Base-by-base conservation (phyloP, 2,329 filamentous ascomycete species). In the Passalora sequoiae region DNA sequence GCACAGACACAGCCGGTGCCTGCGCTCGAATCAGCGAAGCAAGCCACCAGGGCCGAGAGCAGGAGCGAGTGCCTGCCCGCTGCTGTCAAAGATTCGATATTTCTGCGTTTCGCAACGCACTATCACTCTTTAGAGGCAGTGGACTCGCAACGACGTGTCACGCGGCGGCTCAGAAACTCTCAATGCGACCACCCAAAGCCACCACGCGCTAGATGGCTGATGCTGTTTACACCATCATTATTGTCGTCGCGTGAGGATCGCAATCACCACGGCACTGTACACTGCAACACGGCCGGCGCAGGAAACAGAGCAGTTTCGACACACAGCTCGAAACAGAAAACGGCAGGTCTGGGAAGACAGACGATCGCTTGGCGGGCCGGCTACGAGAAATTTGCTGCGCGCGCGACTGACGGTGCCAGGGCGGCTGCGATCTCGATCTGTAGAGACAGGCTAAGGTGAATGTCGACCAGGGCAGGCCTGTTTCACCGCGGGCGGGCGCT, bases 201-300 rank as follows among this genome's bases (percentile, higher is more conserved):
- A 36, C 20, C 19, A 24, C 19, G 4, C 13, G 20, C 30, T 15
- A 19, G n/a, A 32, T 19, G 28, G 28, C 30, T 33, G 30, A 33
- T 15, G 30, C 2, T 19, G 4, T 19, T 19, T 9, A 33, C 20
- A 39, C 19, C 37, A 39, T 21, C 28, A 28, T 30, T 13, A 12
- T 4, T 2, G 16, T 9, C 31, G 13, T 43, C 32, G 40, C 24
- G 10, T 43, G 40, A 24, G 40, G 40, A 43, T 43, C 40, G 24
- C 40, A 43, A 38, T 43, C 20, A 35, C 40, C 9, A 24, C 33
- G 15, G 20, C 19, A 12, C 6, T 9, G 7, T 3, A 20, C 30
- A 9, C 15, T 19, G 13, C 30, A 16, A 32, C 30, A 19, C 20
- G 30, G 3, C 4, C 15, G 13, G 10, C 17, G 30, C 13, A 33